Evolutionary conservation across 805 yeast genomes (phyloP).

Genomic region (Wickerhamiella sergipiensis): DNA sequence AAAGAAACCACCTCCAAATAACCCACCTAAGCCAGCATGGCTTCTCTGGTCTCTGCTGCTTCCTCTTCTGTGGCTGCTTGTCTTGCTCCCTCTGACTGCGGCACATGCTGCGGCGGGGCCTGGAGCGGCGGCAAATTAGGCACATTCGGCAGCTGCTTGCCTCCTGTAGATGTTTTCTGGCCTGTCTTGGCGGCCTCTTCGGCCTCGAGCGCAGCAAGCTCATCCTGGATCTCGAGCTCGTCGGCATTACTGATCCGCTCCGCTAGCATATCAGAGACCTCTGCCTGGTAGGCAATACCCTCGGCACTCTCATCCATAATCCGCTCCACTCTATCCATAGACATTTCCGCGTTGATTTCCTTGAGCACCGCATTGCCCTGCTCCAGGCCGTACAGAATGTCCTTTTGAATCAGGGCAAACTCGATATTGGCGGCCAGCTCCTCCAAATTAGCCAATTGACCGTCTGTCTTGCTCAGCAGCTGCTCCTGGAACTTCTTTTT

Average conservation of each 20-base stretch:
- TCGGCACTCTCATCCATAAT: constrained; percentile 77
- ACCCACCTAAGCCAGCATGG: neutral
- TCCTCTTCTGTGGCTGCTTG: neutral
- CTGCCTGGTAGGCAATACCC: constrained; percentile 62
- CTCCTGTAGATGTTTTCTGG: neutral
- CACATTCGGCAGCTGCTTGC: neutral
- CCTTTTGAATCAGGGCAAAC: constrained; percentile 77
- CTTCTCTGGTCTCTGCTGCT: neutral
- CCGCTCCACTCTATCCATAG: constrained; percentile 62
- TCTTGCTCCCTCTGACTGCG: neutral
- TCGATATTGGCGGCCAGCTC: constrained; percentile 53
- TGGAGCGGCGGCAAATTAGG: neutral
- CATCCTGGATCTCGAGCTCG: constrained; percentile 23
- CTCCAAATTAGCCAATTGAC: constrained; percentile 70
- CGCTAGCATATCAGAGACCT: constrained; percentile 27
- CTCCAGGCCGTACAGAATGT: constrained; percentile 64
- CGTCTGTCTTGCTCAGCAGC: constrained; percentile 53
- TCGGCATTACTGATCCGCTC: constrained; percentile 26
- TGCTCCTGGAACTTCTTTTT: constrained; percentile 72
- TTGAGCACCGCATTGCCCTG: constrained; percentile 70
- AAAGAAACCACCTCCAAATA: no score
- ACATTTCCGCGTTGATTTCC: constrained; percentile 66
- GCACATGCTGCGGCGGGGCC: neutral
- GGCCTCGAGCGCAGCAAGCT: constrained; percentile 12
- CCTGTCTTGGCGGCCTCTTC: neutral